Conservation (phyloP, 495 filamentous ascomycete genomes). For the Aeminium ludgeri region DNA sequence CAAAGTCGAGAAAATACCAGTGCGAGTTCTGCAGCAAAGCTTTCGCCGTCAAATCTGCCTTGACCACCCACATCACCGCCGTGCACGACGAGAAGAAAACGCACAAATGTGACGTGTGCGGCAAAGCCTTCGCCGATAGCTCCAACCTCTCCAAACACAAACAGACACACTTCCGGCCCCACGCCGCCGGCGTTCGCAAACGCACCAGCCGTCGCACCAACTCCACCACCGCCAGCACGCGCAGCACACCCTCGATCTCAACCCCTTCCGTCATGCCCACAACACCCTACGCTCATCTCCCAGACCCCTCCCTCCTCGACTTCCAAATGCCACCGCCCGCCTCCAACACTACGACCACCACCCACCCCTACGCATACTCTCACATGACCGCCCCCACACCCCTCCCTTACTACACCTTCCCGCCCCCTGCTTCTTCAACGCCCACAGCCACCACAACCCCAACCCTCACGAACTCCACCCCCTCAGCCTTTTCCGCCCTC, state of each 20-base stretch:
- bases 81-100: conserved; percentile 11
- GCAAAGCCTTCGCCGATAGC: conserved; percentile 15
- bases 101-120: conserved; percentile 13
- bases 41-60: conserved; percentile 14
- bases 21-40: conserved; percentile 9
- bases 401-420: no score
- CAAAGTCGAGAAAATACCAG: conserved; percentile 4
- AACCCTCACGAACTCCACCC: neutral
- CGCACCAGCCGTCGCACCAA: neutral
- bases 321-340: neutral
- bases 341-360: neutral
- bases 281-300: neutral
- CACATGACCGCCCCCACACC: no score
- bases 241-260: neutral
- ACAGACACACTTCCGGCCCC: neutral
- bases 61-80: conserved; percentile 13
- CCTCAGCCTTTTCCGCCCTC: neutral
- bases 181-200: neutral
- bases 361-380: no score
- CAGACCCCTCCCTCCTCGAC: no score
- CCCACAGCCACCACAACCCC: neutral
- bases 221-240: neutral
- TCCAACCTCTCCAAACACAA: conserved; percentile 15
- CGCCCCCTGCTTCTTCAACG: neutral
- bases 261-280: neutral